phyloP scores from a whole-genome alignment of 108 stramenopile species.

The Discostella stelligeroides region DNA sequence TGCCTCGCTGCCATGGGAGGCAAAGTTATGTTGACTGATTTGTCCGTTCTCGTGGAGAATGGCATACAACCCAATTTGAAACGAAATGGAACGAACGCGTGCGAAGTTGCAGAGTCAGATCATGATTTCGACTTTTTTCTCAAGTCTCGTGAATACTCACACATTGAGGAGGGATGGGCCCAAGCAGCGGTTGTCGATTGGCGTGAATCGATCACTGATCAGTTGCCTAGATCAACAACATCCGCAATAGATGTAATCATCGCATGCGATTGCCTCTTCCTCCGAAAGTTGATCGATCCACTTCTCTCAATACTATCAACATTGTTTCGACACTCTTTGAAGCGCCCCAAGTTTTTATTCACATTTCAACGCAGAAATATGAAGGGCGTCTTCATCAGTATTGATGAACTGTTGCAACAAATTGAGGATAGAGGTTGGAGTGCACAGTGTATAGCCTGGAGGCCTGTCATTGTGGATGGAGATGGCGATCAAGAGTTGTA shows the following conservation, averaged over 20 bases:
- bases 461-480: conserved; percentile 30
- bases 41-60: conserved; percentile 32
- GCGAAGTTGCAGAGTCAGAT: neutral
- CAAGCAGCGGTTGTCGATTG: conserved; percentile 31
- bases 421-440: conserved; percentile 40
- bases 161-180: conserved; percentile 31
- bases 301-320: conserved; percentile 18
- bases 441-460: conserved; percentile 44
- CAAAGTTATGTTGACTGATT: conserved; percentile 43
- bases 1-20: conserved; percentile 44
- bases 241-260: conserved; percentile 33
- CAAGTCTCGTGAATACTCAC: neutral
- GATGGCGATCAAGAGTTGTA: conserved; percentile 39
- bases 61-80: conserved; percentile 31
- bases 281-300: conserved; percentile 41
- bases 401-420: conserved; percentile 33
- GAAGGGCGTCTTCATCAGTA: conserved; percentile 37
- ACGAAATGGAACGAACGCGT: conserved; percentile 8
- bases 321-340: conserved; percentile 24
- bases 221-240: conserved; percentile 5
- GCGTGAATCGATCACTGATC: conserved; percentile 22
- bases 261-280: conserved; percentile 47
- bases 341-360: conserved; percentile 19
- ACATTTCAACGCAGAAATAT: conserved; percentile 44
- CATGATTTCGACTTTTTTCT: neutral